phyloP scores from a whole-genome alignment of 352 stramenopile genomes.

The Pythium dissotocum region DNA sequence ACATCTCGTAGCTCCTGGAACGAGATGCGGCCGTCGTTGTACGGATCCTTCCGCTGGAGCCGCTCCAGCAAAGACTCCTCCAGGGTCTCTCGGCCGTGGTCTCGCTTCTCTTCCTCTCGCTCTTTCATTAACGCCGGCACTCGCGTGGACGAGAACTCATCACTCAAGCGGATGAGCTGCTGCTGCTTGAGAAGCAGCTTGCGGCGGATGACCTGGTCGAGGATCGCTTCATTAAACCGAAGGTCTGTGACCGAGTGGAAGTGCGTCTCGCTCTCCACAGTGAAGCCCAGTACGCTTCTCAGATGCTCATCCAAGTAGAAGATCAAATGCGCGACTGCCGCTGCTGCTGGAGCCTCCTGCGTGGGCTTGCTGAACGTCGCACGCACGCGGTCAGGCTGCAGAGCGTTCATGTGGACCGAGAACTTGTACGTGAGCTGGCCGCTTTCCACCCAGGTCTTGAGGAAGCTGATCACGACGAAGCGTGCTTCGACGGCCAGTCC shows the following conservation, averaged over 20 bases:
- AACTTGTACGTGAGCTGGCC: constrained; percentile 63
- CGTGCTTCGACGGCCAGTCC: constrained; percentile 39
- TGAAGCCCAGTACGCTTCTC: constrained; percentile 51
- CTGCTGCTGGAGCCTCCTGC: constrained; percentile 31
- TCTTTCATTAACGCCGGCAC: constrained; percentile 44
- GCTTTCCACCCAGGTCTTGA: constrained; percentile 39
- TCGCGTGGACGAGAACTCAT: constrained; percentile 66
- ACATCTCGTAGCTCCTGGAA: constrained; percentile 48
- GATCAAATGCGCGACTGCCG: constrained; percentile 56
- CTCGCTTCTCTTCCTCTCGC: constrained; percentile 38
- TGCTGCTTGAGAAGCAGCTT: constrained; percentile 51
- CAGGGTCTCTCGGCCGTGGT: constrained; percentile 38
- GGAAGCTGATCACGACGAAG: constrained; percentile 43
- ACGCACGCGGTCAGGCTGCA: constrained; percentile 44
- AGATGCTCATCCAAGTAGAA: constrained; percentile 53
- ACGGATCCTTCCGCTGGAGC: constrained; percentile 63
- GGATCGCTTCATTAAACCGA: constrained; percentile 53
- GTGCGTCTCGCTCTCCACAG: constrained; percentile 61
- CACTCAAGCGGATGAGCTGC: constrained; percentile 46
- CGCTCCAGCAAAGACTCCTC: constrained; percentile 63
- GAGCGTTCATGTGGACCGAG: constrained; percentile 39
- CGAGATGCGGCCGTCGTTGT: constrained; percentile 60
- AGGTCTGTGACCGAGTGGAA: constrained; percentile 46
- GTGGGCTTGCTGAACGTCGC: constrained; percentile 71
- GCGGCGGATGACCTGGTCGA: constrained; percentile 56